Evolutionary conservation across 192 early-diverging fungal genomes (phyloP).

Genomic region (Entomortierella chlamydospora): DNA sequence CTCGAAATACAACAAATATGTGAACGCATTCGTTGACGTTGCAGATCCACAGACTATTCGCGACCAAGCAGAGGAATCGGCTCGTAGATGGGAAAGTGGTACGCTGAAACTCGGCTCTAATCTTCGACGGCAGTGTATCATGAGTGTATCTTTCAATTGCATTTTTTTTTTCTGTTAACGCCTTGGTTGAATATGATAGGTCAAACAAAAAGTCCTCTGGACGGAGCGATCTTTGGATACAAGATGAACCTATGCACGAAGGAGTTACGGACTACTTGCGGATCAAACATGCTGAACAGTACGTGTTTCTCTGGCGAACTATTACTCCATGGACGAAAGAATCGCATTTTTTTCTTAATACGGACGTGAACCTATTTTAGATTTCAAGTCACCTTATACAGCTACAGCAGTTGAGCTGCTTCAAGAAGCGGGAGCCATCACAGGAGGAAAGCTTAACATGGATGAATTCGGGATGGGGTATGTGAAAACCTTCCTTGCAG

Average conservation of each 20-base stretch:
- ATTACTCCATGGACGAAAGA: background rate
- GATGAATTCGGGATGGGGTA: conserved; percentile 99
- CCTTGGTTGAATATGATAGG: conserved; percentile 2
- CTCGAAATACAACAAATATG: conserved; percentile 43
- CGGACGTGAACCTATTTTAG: conserved; percentile 34
- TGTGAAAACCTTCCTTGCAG: background rate
- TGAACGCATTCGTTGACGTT: conserved; percentile 60
- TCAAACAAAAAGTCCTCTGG: conserved; percentile 57
- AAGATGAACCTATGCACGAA: conserved; percentile 86
- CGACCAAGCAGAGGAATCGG: conserved; percentile 30
- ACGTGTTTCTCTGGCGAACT: conserved; percentile 7
- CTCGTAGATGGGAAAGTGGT: conserved; percentile 51
- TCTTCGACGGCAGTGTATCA: background rate
- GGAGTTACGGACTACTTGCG: conserved; percentile 76
- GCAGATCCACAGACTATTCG: conserved; percentile 30
- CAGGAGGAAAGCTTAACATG: conserved; percentile 91
- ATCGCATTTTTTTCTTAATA: background rate
- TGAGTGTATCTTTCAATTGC: background rate
- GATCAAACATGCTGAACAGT: conserved; percentile 74
- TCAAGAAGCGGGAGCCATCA: conserved; percentile 67
- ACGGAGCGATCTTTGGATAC: conserved; percentile 76
- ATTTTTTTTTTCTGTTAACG: background rate
- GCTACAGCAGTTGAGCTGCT: conserved; percentile 79
- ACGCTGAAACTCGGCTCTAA: background rate
- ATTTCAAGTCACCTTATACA: conserved; percentile 75